These are phyloP conservation scores for Paraconiothyrium sp. DNA, from an alignment of 2,329 filamentous ascomycete species.

Conservation along the genomic window DNA sequence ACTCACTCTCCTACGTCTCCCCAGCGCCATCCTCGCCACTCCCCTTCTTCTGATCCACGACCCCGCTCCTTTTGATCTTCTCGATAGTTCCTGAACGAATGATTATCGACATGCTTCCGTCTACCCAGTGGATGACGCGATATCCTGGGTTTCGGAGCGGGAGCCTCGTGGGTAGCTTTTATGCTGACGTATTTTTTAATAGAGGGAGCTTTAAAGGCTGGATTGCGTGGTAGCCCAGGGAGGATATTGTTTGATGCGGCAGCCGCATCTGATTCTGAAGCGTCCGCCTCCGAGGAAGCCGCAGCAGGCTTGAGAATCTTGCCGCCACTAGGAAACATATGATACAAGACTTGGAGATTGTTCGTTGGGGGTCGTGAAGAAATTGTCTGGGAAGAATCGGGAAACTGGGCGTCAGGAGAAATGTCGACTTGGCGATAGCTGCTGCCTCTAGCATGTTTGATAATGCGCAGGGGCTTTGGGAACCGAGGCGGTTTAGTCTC, in stretches of 20 bases:
- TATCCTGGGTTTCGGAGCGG: neutral
- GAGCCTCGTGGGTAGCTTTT: neutral
- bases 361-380: neutral
- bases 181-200: slow-evolving; percentile 1
- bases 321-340: neutral
- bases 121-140: neutral
- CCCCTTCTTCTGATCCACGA: neutral
- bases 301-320: neutral
- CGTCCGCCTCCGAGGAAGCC: neutral
- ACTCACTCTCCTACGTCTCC: neutral
- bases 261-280: neutral
- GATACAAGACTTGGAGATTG: neutral
- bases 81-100: neutral
- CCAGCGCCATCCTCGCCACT: neutral
- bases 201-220: neutral
- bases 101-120: neutral
- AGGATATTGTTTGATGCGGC: neutral
- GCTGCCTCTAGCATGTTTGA: neutral
- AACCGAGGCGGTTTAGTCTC: neutral
- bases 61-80: neutral
- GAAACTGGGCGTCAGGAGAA: neutral
- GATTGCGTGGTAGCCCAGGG: neutral
- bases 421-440: neutral
- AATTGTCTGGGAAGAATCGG: neutral
- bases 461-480: neutral